Evolutionary conservation across 129 eudicot species (phyloP).

Genomic region (Artemisia tridentata): DNA sequence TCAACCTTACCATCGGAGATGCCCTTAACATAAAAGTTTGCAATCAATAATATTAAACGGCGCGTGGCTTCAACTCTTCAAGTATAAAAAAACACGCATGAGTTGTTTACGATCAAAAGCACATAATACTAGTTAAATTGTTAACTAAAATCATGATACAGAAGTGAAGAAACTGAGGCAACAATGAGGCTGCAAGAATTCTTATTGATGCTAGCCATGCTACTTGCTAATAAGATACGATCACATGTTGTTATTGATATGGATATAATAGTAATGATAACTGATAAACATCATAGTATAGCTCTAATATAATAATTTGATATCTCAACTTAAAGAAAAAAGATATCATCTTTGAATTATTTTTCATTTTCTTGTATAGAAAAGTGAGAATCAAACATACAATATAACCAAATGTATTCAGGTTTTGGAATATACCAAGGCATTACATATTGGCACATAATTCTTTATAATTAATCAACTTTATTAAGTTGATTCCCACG

Average conservation of each 20-base stretch:
- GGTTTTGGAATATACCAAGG: constrained; percentile 15
- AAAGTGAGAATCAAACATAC: neutral
- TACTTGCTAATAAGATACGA: neutral
- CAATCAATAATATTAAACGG: too few species aligned
- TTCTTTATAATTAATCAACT: neutral
- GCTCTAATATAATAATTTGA: neutral
- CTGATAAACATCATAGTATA: too few species aligned
- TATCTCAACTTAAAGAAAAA: constrained; percentile 2
- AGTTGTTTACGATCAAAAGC: too few species aligned
- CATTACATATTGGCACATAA: constrained; percentile 14
- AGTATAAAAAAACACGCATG: too few species aligned
- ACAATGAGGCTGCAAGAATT: neutral
- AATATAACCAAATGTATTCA: neutral
- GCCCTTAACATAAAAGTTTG: too few species aligned
- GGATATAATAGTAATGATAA: neutral
- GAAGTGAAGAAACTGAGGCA: neutral
- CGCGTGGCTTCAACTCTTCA: too few species aligned
- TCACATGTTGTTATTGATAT: neutral
- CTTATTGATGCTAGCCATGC: neutral
- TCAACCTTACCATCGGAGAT: too few species aligned
- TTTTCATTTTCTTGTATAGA: neutral
- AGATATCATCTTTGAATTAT: neutral
- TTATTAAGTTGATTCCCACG: constrained; percentile 25
- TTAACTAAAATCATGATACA: neutral
- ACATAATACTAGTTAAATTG: too few species aligned